Evolutionary conservation across 257 asterid genomes (phyloP).

Genomic region (Schizonepeta tenuifolia): DNA sequence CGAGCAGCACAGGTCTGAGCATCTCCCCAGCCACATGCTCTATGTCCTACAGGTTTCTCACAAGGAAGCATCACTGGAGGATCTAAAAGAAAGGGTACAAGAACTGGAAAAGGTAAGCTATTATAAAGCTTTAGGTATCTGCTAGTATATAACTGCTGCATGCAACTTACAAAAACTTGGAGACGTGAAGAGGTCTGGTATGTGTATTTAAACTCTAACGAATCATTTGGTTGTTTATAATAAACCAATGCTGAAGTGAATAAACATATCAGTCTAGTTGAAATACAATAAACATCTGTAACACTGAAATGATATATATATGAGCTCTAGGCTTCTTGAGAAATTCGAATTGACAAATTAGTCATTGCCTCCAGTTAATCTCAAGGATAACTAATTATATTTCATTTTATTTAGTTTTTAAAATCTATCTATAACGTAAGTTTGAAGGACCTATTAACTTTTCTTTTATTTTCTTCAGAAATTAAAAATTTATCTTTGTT

Average conservation of each 20-base stretch:
- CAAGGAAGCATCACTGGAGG: constrained; percentile 31
- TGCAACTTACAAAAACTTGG: neutral
- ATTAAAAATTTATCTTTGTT: neutral
- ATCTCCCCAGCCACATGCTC: constrained; percentile 24
- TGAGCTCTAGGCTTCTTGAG: neutral
- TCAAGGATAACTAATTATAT: neutral
- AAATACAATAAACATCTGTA: neutral
- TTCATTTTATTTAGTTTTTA: neutral
- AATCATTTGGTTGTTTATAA: neutral
- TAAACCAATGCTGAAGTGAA: neutral
- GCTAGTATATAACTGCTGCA: constrained; percentile 15
- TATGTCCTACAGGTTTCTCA: constrained; percentile 26
- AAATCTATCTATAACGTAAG: neutral
- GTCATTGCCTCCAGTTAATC: neutral
- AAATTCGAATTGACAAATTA: neutral
- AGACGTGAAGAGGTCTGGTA: neutral
- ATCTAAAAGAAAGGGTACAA: constrained; percentile 21
- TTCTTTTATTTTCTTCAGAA: neutral
- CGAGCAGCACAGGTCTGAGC: constrained; percentile 39
- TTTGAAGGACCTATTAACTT: neutral
- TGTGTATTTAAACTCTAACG: neutral
- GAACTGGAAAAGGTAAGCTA: constrained; percentile 35
- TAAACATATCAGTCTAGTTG: constrained; percentile 6
- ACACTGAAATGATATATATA: neutral
- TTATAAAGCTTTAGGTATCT: neutral